Evolutionary conservation across 768 basidiomycete genomes (phyloP), one percentile per base, ranked within the genome.

Genomic region (Clavulina sp.): DNA sequence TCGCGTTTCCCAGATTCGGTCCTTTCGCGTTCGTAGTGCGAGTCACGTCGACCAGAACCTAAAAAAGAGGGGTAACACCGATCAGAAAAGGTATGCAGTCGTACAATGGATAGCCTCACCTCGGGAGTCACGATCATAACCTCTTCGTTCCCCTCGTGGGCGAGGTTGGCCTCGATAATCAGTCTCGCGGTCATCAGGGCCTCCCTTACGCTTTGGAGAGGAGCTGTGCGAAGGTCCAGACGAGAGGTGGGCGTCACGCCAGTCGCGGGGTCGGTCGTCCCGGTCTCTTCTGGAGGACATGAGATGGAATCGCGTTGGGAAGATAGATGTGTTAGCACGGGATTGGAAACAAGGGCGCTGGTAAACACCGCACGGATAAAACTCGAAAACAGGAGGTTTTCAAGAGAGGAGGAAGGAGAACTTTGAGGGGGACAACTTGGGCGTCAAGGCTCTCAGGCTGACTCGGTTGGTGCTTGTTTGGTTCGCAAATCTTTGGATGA

Each of bases 211-310:
- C 48, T 33, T 49, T 49, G 28, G 18, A 13, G 9, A 7, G 16
- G 43, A 13, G 7, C 16, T 9, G 26, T 26, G 43, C 7, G 9
- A 7, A 38, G 34, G 19, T 60, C 60, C 33, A 62, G 61, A 23
- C 63, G 65, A 76, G 60, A 80, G 58, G 57, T 81, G 73, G 0
- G 77, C 78, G 55, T 85, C 84, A 52, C 79, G 68, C 80, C 82
- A 81, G 56, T 81, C 77, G 57, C 72, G 72, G 3, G 69, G 67
- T 28, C 74, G 26, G 7, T 48, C 55, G 29, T 49, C 47, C 24
- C 41, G 9, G 16, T 46, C 43, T 13, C 43, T 13, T 16, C 43
- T 16, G 26, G 43, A 46, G 26, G 13, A 9, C 26, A 28, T 13
- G 43, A 46, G 13, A 46, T 46, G 13, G 13, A 9, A n/a, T n/a